Conservation (phyloP, 2,329 filamentous ascomycete genomes). For the Phialemoniopsis sp. region DNA sequence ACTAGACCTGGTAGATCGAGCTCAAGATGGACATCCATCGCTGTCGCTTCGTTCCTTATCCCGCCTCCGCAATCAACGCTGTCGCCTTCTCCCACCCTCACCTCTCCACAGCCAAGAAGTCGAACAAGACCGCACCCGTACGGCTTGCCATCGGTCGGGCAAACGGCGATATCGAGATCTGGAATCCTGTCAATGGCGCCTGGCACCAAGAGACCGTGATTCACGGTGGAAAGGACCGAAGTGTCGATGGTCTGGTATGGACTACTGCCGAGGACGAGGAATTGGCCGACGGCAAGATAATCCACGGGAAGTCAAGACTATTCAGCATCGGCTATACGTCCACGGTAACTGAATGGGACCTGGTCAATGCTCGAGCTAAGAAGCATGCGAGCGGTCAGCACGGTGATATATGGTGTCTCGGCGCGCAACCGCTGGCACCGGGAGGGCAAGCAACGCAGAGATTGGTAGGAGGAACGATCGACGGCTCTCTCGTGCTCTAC, state of each 20-base stretch:
- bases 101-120: constrained; percentile 36
- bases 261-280: constrained; percentile 77
- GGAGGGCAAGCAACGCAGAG: constrained; percentile 36
- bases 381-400: constrained; percentile 87
- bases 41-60: constrained; percentile 91
- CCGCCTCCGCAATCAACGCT: constrained; percentile 87
- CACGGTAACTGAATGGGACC: constrained; percentile 91
- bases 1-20: too few relatives aligned
- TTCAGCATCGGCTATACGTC: constrained; percentile 97
- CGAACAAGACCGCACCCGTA: constrained; percentile 53
- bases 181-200: constrained; percentile 77
- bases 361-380: constrained; percentile 72
- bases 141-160: constrained; percentile 86
- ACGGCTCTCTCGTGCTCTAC: constrained; percentile 84
- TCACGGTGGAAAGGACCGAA: constrained; percentile 76
- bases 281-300: constrained; percentile 54
- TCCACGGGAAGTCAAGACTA: constrained; percentile 72
- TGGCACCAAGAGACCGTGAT: constrained; percentile 93
- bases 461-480: constrained; percentile 82
- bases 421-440: constrained; percentile 66
- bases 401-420: constrained; percentile 95
- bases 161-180: constrained; percentile 96
- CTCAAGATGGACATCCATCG: constrained; percentile 86
- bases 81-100: constrained; percentile 84
- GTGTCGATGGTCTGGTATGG: constrained; percentile 89